Conservation (phyloP, 805 yeast species). For the Kodamaea fukazawae region DNA sequence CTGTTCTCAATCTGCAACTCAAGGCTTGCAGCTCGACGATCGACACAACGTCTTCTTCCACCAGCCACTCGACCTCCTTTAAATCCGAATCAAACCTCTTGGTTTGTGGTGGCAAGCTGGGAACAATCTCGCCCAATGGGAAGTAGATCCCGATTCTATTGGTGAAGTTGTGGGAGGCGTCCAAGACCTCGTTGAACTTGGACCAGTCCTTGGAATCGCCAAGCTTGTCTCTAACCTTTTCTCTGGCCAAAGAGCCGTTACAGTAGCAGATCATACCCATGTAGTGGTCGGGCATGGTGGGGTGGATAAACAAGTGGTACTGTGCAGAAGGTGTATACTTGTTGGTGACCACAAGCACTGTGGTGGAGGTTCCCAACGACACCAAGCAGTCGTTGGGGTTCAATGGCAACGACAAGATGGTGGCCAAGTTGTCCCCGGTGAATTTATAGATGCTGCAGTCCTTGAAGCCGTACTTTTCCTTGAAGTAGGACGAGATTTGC, state of each 20-base stretch:
- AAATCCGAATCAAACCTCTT: slow-evolving; percentile 41
- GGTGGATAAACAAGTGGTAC: slow-evolving; percentile 85
- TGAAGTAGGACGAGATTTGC: slow-evolving; percentile 57
- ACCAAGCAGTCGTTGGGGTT: slow-evolving; percentile 72
- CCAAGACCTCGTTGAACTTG: slow-evolving; percentile 55
- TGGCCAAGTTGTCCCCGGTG: slow-evolving; percentile 91
- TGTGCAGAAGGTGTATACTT: slow-evolving; percentile 73
- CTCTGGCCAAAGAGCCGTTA: slow-evolving; percentile 87
- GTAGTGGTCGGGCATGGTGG: slow-evolving; percentile 68
- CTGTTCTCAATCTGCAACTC: slow-evolving; percentile 75
- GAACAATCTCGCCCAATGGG: slow-evolving; percentile 89
- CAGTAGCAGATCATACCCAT: slow-evolving; percentile 97
- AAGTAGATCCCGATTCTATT: slow-evolving; percentile 72
- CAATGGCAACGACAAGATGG: slow-evolving; percentile 79
- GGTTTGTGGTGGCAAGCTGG: slow-evolving; percentile 67
- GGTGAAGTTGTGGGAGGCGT: slow-evolving; percentile 34
- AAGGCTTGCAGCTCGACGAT: slow-evolving; percentile 87
- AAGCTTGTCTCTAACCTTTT: slow-evolving; percentile 57
- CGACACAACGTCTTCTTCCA: slow-evolving; percentile 64
- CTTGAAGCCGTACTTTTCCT: slow-evolving; percentile 60
- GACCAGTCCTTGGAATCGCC: slow-evolving; percentile 41
- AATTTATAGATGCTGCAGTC: slow-evolving; percentile 67
- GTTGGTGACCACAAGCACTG: slow-evolving; percentile 78
- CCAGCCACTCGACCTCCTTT: slow-evolving; percentile 36
- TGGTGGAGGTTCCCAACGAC: slow-evolving; percentile 90